A percentile compares a stretch with the other conserved stretches of the same genome.
These are phyloP conservation scores for Globisporangium nodosum DNA, from an alignment of 352 stramenopile genomes.

Conservation along the genomic window DNA sequence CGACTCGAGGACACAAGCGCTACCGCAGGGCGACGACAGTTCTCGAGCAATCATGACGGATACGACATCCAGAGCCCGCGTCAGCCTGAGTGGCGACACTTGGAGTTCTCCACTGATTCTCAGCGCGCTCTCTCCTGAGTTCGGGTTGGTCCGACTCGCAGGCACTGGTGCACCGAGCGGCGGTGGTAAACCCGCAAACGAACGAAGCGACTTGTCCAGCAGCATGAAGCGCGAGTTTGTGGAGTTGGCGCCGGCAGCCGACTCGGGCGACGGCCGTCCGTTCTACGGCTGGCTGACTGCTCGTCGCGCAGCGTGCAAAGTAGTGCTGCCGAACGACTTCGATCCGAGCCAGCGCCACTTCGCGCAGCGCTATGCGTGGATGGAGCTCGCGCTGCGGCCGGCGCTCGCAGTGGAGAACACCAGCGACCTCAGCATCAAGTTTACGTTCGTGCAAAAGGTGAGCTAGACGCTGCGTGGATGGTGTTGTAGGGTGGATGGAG, in stretches of 20 bases:
- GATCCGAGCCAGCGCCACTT: constrained; percentile 32
- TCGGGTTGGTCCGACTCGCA: constrained; percentile 42
- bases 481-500: background rate
- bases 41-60: constrained; percentile 28
- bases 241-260: constrained; percentile 5
- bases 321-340: constrained; percentile 42
- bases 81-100: constrained; percentile 19
- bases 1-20: background rate
- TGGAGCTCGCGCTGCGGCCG: constrained; percentile 43
- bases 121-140: constrained; percentile 28
- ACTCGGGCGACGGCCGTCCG: background rate
- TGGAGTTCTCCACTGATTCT: constrained; percentile 25
- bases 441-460: constrained; percentile 42
- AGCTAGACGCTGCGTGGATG: background rate
- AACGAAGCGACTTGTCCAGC: background rate
- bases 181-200: background rate
- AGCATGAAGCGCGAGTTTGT: constrained; percentile 20
- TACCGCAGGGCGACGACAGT: constrained; percentile 1
- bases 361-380: constrained; percentile 42
- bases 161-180: constrained; percentile 4
- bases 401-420: constrained; percentile 37
- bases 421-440: constrained; percentile 19
- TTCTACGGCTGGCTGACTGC: constrained; percentile 35
- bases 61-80: constrained; percentile 18
- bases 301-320: constrained; percentile 26